Evolutionary conservation across 176 grass and related monocot genomes (phyloP).

Genomic region (Thalia dealbata): DNA sequence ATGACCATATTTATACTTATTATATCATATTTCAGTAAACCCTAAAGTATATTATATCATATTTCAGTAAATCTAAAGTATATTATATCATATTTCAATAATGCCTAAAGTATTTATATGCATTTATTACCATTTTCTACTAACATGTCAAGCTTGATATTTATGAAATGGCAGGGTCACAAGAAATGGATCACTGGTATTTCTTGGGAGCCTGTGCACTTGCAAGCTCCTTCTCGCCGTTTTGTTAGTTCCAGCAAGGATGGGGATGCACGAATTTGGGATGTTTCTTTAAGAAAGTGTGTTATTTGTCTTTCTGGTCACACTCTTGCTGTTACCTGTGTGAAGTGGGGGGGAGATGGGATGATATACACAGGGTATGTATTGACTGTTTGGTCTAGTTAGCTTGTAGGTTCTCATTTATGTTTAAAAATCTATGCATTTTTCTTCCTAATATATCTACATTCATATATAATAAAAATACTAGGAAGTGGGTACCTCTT

Average conservation of each 20-base stretch:
- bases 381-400: neutral
- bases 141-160: neutral
- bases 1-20: neutral
- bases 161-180: slow-evolving; percentile 44
- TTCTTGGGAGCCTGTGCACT: slow-evolving; percentile 91
- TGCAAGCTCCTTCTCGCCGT: slow-evolving; percentile 73
- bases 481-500: no score
- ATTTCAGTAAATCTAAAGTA: neutral
- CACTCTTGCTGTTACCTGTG: slow-evolving; percentile 81
- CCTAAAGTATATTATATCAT: neutral
- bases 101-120: neutral
- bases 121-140: neutral
- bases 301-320: slow-evolving; percentile 78
- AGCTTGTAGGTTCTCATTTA: slow-evolving; percentile 2
- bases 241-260: slow-evolving; percentile 97
- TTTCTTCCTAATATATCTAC: neutral
- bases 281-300: slow-evolving; percentile 60
- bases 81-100: no score
- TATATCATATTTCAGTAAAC: neutral
- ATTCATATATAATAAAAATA: neutral
- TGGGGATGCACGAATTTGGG: slow-evolving; percentile 94
- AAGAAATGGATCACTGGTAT: slow-evolving; percentile 95
- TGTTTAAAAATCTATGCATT: neutral
- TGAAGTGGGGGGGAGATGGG: slow-evolving; percentile 95
- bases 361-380: slow-evolving; percentile 92